Conservation (phyloP, 2,329 filamentous ascomycete genomes). For the Chrysoporthe deuterocubensis region DNA sequence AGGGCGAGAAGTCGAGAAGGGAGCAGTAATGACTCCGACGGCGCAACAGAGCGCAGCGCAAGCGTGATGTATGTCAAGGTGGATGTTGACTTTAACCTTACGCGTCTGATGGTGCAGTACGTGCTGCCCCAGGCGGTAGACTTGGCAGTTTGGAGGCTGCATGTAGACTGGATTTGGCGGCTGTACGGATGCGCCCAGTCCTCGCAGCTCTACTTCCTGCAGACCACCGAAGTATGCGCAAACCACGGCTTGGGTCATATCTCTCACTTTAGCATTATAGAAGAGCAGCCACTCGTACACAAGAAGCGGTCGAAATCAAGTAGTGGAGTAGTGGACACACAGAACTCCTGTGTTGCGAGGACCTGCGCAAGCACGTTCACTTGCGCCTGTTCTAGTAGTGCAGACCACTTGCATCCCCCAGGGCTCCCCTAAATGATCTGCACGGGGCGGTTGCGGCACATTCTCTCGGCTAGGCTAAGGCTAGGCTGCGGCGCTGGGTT, state of each 20-base stretch:
- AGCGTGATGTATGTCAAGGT: conserved; percentile 3
- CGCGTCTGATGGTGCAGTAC: conserved; percentile 10
- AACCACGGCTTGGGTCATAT: not conserved
- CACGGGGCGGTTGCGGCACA: not conserved
- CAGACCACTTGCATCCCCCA: not conserved
- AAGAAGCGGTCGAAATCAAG: not conserved
- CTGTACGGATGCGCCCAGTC: conserved; percentile 7
- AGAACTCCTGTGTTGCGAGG: not conserved
- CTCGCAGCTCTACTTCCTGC: not conserved
- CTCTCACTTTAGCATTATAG: not conserved
- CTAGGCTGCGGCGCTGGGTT: not conserved
- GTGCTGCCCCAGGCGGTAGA: not conserved
- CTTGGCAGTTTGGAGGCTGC: not conserved
- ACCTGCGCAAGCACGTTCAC: not conserved
- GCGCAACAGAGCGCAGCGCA: not conserved
- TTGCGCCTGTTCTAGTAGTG: not conserved
- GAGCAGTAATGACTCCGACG: not conserved
- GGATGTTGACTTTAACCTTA: conserved; percentile 7
- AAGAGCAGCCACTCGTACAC: not conserved
- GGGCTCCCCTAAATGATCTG: not conserved
- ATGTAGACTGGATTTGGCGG: not conserved
- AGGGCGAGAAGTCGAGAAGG: not conserved
- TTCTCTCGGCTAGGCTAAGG: not conserved
- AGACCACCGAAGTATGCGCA: not conserved
- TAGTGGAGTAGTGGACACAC: not conserved